Evolutionary conservation across 1,284 basidiomycete genomes (phyloP).

Genomic region (Ganoderma multipileum): DNA sequence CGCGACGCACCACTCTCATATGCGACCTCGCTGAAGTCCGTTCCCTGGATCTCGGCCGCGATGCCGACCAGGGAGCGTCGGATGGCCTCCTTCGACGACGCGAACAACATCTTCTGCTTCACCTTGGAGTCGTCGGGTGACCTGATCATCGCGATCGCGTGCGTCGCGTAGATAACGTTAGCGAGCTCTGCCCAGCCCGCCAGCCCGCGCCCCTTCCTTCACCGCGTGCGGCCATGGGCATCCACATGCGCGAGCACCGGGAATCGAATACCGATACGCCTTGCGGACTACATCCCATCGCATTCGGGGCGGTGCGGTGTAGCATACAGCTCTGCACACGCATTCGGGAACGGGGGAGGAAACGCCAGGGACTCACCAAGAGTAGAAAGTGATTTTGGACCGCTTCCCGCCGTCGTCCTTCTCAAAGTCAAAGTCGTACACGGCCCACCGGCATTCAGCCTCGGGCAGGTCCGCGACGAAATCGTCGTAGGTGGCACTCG

Average conservation of each 20-base stretch:
- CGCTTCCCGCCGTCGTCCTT: constrained; percentile 82
- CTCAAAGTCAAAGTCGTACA: constrained; percentile 93
- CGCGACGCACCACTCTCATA: constrained; percentile 74
- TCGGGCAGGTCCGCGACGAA: constrained; percentile 84
- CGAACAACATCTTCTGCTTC: constrained; percentile 95
- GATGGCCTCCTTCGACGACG: constrained; percentile 91
- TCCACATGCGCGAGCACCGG: neutral
- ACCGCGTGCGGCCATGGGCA: neutral
- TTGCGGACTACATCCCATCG: neutral
- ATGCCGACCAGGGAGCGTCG: constrained; percentile 78
- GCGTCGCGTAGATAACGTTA: constrained; percentile 32
- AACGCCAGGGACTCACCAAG: constrained; percentile 66
- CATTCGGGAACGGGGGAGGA: neutral
- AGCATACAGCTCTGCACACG: neutral
- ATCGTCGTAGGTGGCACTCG: constrained; percentile 66
- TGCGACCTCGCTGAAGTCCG: constrained; percentile 81
- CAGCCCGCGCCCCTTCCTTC: neutral
- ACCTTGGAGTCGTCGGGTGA: constrained; percentile 88
- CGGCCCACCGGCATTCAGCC: constrained; percentile 84
- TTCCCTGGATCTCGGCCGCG: constrained; percentile 87
- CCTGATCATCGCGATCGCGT: constrained; percentile 55
- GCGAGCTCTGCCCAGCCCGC: constrained; percentile 12
- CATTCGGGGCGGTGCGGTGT: neutral
- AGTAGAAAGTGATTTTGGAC: constrained; percentile 90
- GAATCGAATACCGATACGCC: neutral